These are phyloP conservation scores for Bonia amplexicaulis DNA, from an alignment of 176 grass and related monocot genomes.

Conservation along the genomic window DNA sequence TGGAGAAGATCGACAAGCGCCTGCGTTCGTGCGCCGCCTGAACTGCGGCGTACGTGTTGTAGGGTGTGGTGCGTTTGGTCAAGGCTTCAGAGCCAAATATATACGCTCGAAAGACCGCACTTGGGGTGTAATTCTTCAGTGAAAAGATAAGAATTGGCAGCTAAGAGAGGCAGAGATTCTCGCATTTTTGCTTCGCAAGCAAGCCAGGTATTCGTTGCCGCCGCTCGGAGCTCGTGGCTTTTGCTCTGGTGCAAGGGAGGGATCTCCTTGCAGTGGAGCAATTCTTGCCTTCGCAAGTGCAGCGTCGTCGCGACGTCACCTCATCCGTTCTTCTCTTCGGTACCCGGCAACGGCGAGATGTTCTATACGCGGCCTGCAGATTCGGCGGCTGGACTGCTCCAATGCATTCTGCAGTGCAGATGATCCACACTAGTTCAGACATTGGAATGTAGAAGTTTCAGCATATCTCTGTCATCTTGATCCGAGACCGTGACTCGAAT, in stretches of 20 bases:
- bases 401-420: neutral
- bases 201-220: slow-evolving; percentile 5
- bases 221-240: neutral
- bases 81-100: neutral
- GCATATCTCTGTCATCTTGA: too few relatives aligned
- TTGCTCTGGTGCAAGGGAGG: neutral
- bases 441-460: neutral
- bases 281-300: neutral
- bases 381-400: neutral
- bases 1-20: neutral
- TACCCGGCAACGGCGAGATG: neutral
- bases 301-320: neutral
- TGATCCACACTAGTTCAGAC: neutral
- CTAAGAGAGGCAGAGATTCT: neutral
- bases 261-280: neutral
- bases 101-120: neutral
- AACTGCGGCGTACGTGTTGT: neutral
- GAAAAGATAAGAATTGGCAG: neutral
- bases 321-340: neutral
- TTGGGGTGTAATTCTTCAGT: neutral
- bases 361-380: neutral
- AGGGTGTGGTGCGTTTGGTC: neutral
- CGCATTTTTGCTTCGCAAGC: neutral
- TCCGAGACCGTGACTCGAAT: too few relatives aligned
- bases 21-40: neutral